These are phyloP conservation scores for Hura crepitans DNA, from an alignment of 441 rosid genomes.

Conservation along the genomic window DNA sequence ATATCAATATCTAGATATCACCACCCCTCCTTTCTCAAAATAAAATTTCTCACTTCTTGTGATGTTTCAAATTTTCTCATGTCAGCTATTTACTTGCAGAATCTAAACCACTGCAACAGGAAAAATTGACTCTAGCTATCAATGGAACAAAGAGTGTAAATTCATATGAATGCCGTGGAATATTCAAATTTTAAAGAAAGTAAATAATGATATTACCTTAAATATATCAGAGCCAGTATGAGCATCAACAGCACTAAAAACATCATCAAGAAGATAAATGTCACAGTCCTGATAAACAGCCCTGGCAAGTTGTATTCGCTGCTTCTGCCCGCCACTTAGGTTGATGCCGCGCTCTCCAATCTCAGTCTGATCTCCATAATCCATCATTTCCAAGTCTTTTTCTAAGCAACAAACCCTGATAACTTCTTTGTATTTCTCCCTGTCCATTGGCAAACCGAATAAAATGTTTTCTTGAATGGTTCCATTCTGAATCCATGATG, in stretches of 20 bases:
- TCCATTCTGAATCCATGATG: slow-evolving; percentile 93
- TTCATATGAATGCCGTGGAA: too few relatives aligned
- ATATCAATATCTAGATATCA: too few relatives aligned
- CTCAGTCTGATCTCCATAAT: slow-evolving; percentile 88
- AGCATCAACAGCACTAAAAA: slow-evolving; percentile 96
- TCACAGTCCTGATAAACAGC: slow-evolving; percentile 94
- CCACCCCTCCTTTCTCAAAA: neutral
- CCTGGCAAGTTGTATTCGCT: slow-evolving; percentile 83
- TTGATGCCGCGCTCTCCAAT: slow-evolving; percentile 95
- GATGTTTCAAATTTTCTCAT: neutral
- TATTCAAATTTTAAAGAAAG: slow-evolving; percentile 1
- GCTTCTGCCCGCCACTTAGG: slow-evolving; percentile 97
- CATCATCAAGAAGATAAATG: slow-evolving; percentile 84
- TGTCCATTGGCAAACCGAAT: slow-evolving; percentile 73
- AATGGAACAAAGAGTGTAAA: too few relatives aligned
- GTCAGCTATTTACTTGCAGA: neutral
- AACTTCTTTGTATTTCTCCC: slow-evolving; percentile 52
- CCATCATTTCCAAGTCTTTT: slow-evolving; percentile 91
- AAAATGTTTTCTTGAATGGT: slow-evolving; percentile 83
- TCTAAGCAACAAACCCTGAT: slow-evolving; percentile 72
- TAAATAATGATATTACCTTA: slow-evolving; percentile 44
- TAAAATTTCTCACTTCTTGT: too few relatives aligned
- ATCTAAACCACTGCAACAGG: neutral
- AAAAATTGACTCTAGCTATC: neutral
- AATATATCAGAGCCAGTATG: slow-evolving; percentile 88